These are phyloP conservation scores for Kodamaea ohmeri DNA, from an alignment of 1,139 yeast species.

Conservation along the genomic window DNA sequence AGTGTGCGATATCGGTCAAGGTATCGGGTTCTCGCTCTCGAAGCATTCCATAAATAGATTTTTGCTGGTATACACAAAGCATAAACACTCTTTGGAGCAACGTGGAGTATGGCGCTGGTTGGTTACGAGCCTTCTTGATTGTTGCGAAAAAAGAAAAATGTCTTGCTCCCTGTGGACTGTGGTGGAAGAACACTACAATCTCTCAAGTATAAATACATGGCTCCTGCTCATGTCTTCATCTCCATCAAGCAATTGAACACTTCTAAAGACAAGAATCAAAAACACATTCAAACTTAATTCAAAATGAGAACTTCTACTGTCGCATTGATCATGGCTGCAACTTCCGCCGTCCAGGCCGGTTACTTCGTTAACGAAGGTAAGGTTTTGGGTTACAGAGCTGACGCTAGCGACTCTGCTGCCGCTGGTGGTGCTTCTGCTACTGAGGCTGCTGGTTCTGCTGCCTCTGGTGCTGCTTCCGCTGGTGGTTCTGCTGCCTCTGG, in stretches of 20 bases:
- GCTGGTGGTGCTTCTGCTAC: slow-evolving; percentile 6
- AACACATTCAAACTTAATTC: slow-evolving; percentile 3
- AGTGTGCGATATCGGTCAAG: too few relatives aligned
- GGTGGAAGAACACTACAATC: neutral
- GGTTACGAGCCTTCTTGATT: slow-evolving; percentile 1
- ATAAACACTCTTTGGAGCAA: neutral
- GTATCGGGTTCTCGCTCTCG: too few relatives aligned
- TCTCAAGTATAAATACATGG: slow-evolving; percentile 7
- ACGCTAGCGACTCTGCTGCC: slow-evolving; percentile 20
- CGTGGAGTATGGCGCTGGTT: slow-evolving; percentile 5
- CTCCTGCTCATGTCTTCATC: slow-evolving; percentile 1
- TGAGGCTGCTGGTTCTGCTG: slow-evolving; percentile 24
- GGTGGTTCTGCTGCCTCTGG: slow-evolving; percentile 7
- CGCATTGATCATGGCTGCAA: slow-evolving; percentile 16
- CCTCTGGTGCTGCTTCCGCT: slow-evolving; percentile 13
- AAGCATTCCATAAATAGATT: slow-evolving; percentile 2
- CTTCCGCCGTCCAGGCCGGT: slow-evolving; percentile 15
- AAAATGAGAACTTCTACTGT: slow-evolving; percentile 18
- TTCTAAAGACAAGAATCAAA: slow-evolving; percentile 3
- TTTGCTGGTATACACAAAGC: slow-evolving; percentile 2
- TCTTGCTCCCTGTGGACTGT: slow-evolving; percentile 2
- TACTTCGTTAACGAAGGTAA: slow-evolving; percentile 12
- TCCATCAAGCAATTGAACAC: neutral
- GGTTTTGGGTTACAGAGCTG: slow-evolving; percentile 11
- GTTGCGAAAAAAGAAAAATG: slow-evolving; percentile 5